Evolutionary conservation across 1,139 yeast genomes (phyloP), one percentile per base, ranked within the genome.

Genomic region (Protomyces lactucae-debilis): DNA sequence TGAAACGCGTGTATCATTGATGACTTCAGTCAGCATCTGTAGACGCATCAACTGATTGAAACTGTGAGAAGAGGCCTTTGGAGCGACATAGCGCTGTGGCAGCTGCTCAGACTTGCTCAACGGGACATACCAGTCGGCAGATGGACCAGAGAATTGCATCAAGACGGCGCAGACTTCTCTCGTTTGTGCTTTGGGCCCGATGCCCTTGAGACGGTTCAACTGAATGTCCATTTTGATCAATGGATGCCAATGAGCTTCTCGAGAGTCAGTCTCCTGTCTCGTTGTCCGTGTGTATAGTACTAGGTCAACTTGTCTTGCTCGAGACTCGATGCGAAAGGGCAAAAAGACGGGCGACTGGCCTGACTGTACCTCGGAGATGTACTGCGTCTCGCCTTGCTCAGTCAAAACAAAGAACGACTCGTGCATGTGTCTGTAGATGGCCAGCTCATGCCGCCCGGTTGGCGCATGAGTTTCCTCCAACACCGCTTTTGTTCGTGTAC

Each of bases 21-120:
- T 59, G 57, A 52, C 43, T 23, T 59, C 63, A 10, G 63, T 59
- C 16, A 45, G 35, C 18, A 23, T 52, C 25, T 59, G 63, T 18
- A 59, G 48, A 3, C 63, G 52, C 57, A 59, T 45, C 18, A 52
- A 52, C 12, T 59, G 63, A 32, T 52, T 52, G 45, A 51, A 52
- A 21, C 40, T 35, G 32, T 52, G 54, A 16, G 52, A 40, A 8
- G 23, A 52, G 6, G 57, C 63, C 6, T 28, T 48, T 12, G 61
- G 55, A 10, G 28, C 28, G 6, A 35, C 21, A 28, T 52, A 52
- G 52, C 23, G 9, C n/a, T 39, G 43, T 14, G 10, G 32, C 4
- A 32, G 3, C 39, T 21, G n/a, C 32, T 10, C 36, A 18, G 12
- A 3, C 37, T 12, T 3, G 16, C 23, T 18, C 25, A 43, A 3